These are phyloP conservation scores for Hyaloscypha finlandica DNA, from an alignment of 495 filamentous ascomycete species.

Conservation along the genomic window DNA sequence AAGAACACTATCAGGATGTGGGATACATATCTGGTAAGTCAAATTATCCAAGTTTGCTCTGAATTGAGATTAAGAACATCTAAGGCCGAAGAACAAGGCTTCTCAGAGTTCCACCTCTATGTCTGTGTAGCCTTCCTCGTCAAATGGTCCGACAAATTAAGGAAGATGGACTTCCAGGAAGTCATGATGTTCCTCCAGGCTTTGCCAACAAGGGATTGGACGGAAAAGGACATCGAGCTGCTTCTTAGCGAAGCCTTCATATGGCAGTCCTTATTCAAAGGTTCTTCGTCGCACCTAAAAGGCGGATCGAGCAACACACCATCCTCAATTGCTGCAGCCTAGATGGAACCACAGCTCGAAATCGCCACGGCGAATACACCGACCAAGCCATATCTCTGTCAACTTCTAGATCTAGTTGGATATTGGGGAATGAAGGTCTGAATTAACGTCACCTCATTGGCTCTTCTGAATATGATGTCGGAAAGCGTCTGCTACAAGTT, in stretches of 20 bases:
- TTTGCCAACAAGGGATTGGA: slow-evolving; percentile 91
- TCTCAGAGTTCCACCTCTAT: slow-evolving; percentile 96
- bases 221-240: slow-evolving; percentile 96
- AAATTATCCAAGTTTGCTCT: slow-evolving; percentile 4
- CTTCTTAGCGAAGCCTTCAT: slow-evolving; percentile 94
- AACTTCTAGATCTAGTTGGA: too few species aligned
- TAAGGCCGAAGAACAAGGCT: slow-evolving; percentile 96
- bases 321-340: slow-evolving; percentile 14
- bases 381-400: too few species aligned
- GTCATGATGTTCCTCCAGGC: slow-evolving; percentile 99
- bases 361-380: too few species aligned
- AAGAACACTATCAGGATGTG: slow-evolving; percentile 98
- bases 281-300: slow-evolving; percentile 80
- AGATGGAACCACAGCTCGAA: neutral
- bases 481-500: too few species aligned
- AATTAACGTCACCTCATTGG: too few species aligned
- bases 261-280: slow-evolving; percentile 91
- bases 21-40: slow-evolving; percentile 93
- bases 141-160: slow-evolving; percentile 93
- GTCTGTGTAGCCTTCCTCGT: slow-evolving; percentile 98
- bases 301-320: slow-evolving; percentile 34
- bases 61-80: slow-evolving; percentile 16
- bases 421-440: too few species aligned
- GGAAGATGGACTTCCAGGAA: slow-evolving; percentile 98
- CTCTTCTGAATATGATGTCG: too few species aligned